A percentile compares a stretch with the other conserved stretches of the same genome.
These are phyloP conservation scores for Teunomyces kruisii DNA, from an alignment of 805 yeast genomes.

Conservation along the genomic window DNA sequence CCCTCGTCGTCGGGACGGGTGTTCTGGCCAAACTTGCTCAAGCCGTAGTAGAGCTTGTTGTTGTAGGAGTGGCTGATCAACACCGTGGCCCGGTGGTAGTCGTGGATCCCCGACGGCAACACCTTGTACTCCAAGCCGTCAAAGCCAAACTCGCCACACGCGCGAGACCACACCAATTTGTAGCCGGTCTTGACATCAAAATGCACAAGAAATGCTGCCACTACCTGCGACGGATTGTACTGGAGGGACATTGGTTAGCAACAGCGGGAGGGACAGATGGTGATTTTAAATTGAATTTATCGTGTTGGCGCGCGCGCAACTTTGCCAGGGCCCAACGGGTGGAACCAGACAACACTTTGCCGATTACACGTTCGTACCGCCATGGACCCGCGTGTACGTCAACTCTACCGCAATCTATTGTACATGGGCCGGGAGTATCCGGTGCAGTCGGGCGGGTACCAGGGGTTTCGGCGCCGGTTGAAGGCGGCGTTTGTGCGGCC, in stretches of 20 bases:
- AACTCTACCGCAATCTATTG: conserved; percentile 24
- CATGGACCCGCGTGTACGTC: conserved; percentile 25
- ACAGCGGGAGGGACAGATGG: background rate
- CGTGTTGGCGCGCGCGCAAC: background rate
- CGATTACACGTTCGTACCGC: no score
- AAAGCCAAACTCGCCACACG: conserved; percentile 17
- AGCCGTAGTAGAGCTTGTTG: conserved; percentile 32
- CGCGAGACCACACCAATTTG: conserved; percentile 35
- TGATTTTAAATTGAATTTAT: background rate
- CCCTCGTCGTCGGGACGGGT: conserved; percentile 6
- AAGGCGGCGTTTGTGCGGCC: conserved; percentile 21
- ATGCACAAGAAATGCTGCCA: conserved; percentile 32
- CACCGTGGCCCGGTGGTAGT: conserved; percentile 27
- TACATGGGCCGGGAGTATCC: conserved; percentile 40
- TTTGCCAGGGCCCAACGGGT: no score
- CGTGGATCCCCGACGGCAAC: conserved; percentile 44
- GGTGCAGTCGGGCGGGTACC: conserved; percentile 27
- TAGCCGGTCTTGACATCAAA: conserved; percentile 39
- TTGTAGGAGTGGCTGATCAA: conserved; percentile 27
- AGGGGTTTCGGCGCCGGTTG: conserved; percentile 19
- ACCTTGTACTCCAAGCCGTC: conserved; percentile 39
- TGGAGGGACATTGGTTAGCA: background rate
- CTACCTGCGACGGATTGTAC: conserved; percentile 23
- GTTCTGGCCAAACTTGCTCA: conserved; percentile 31
- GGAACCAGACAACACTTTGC: background rate